Base-by-base conservation (phyloP, 106 monocot genomes). In the Ottelia alismoides region DNA sequence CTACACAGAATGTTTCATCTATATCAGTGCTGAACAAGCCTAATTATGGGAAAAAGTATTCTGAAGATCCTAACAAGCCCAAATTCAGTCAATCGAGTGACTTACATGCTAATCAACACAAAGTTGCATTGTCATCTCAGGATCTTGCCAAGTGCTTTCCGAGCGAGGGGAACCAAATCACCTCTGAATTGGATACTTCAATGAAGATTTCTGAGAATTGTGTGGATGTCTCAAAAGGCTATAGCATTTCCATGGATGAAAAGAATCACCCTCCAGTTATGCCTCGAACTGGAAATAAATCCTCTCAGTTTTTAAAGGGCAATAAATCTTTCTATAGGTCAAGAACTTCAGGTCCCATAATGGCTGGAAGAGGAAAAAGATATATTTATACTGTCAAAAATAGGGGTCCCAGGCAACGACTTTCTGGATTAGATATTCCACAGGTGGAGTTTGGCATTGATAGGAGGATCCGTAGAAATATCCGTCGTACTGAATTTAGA, bases 291-390 rank as follows among this genome's bases (percentile, higher is more conserved):
- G 62, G 54, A 51, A 35, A 27, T 18, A 24, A 40, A 51, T 53
- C 61, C 47, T 58, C 58, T 56, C 47, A 40, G 20, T 57, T 65
- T 26, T 40, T 26, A 47, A 49, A 51, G 29, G 70, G 56, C 31
- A 71, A 59, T 28, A 83, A 64, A 56, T 31, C 35, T 58, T 18
- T 30, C 25, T 66, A 11, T 57, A 66, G 51, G 7, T 60, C 71
- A 61, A 77, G 47, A 56, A 55, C 43, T 55, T 43, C 77, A 25
- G 75, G 66, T 5, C 40, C 55, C 50, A 53, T 49, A 46, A 72
- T 67, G 31, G 56, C 47, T 65, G 35, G 59, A 23, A 64, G 84
- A 64, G 78, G 94, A 14, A 87, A 56, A 55, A 74, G 72, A 65
- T 78, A 66, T 62, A 51, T 71, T 23, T 81, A 84, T 64, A 65